phyloP scores from a whole-genome alignment of 768 basidiomycete genomes.

The Melanogaster broomeanus region DNA sequence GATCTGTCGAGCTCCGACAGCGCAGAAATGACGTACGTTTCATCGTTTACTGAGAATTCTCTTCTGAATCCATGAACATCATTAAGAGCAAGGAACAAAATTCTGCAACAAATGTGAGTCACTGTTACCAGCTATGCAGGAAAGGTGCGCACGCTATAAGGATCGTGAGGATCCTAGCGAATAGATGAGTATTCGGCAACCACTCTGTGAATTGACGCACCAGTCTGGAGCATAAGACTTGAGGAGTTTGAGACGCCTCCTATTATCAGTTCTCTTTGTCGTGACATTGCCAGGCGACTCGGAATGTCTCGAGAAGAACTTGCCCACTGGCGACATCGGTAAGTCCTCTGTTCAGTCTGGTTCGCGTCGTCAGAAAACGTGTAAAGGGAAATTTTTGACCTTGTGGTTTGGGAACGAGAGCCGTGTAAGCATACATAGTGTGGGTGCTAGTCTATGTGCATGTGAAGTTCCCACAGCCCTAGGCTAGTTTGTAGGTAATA shows the following conservation, averaged over 20 bases:
- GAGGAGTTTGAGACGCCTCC: slow-evolving; percentile 44
- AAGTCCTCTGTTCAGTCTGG: neutral
- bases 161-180: slow-evolving; percentile 65
- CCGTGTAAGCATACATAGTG: neutral
- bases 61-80: slow-evolving; percentile 72
- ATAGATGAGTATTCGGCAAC: slow-evolving; percentile 1
- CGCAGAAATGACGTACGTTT: slow-evolving; percentile 46
- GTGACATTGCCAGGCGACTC: slow-evolving; percentile 4
- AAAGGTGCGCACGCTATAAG: slow-evolving; percentile 53
- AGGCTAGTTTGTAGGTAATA: no score
- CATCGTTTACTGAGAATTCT: slow-evolving; percentile 77
- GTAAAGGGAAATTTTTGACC: neutral
- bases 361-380: neutral
- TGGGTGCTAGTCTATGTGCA: neutral
- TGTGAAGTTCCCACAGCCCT: slow-evolving; percentile 1
- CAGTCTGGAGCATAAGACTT: slow-evolving; percentile 77
- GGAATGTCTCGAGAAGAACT: slow-evolving; percentile 2
- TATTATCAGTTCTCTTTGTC: slow-evolving; percentile 21
- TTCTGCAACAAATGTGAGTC: slow-evolving; percentile 38
- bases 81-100: slow-evolving; percentile 62
- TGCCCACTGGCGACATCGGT: slow-evolving; percentile 15
- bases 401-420: neutral
- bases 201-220: slow-evolving; percentile 39
- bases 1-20: slow-evolving; percentile 6
- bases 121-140: neutral